These are phyloP conservation scores for Apiospora sp. DNA, from an alignment of 2,329 filamentous ascomycete genomes.

Conservation along the genomic window DNA sequence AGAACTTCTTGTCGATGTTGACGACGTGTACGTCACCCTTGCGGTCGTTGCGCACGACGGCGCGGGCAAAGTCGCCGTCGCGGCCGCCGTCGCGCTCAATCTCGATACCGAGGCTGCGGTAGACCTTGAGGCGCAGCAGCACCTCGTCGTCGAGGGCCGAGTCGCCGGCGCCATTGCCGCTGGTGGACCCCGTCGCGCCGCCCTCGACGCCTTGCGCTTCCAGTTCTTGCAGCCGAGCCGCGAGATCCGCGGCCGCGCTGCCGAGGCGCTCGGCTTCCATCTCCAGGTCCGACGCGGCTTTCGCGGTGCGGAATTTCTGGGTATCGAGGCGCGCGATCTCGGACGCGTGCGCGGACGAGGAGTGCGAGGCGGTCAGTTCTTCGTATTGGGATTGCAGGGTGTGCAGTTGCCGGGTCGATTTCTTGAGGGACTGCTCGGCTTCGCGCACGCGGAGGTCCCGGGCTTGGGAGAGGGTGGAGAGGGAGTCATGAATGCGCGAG, in stretches of 20 bases:
- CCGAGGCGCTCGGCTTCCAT: slow-evolving; percentile 94
- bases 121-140: slow-evolving; percentile 84
- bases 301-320: slow-evolving; percentile 93
- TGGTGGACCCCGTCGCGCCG: slow-evolving; percentile 36
- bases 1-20: slow-evolving; percentile 92
- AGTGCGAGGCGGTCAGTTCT: slow-evolving; percentile 78
- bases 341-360: slow-evolving; percentile 79
- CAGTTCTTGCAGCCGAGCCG: slow-evolving; percentile 78
- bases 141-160: slow-evolving; percentile 69
- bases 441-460: slow-evolving; percentile 80
- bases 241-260: slow-evolving; percentile 77
- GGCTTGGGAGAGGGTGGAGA: slow-evolving; percentile 83
- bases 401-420: slow-evolving; percentile 78
- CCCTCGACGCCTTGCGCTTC: slow-evolving; percentile 90
- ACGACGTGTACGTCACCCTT: slow-evolving; percentile 95
- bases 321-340: slow-evolving; percentile 89
- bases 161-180: slow-evolving; percentile 41
- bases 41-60: slow-evolving; percentile 82
- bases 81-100: slow-evolving; percentile 73
- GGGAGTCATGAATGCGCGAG: slow-evolving; percentile 82
- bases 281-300: slow-evolving; percentile 86
- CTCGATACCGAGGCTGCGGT: slow-evolving; percentile 89
- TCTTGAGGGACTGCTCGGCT: slow-evolving; percentile 71
- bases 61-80: slow-evolving; percentile 80
- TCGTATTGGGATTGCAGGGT: slow-evolving; percentile 78